Evolutionary conservation across 306 rosid species (phyloP).

Genomic region (Dalbergia oliveri): DNA sequence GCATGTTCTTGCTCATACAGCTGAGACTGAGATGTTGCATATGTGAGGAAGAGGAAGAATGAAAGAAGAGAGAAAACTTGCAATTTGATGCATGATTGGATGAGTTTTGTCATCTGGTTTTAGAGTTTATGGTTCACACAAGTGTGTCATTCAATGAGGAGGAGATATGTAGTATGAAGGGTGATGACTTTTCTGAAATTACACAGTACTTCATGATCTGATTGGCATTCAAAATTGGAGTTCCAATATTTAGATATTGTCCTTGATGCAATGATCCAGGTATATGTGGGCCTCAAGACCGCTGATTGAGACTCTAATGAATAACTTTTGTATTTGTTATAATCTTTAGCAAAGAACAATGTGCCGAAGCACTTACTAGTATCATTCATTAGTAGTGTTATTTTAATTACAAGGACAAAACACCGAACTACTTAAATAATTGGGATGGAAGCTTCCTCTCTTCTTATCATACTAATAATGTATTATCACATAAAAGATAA

Average conservation of each 20-base stretch:
- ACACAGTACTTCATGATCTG: not conserved
- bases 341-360: not conserved
- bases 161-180: not conserved
- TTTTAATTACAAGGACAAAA: not conserved
- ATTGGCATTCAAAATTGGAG: slow-evolving; percentile 45
- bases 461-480: too few relatives aligned
- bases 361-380: not conserved
- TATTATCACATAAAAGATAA: too few relatives aligned
- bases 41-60: slow-evolving; percentile 39
- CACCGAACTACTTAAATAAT: not conserved
- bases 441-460: too few relatives aligned
- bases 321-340: not conserved
- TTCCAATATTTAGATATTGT: not conserved
- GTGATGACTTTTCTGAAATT: not conserved
- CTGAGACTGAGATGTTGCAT: slow-evolving; percentile 50
- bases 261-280: not conserved
- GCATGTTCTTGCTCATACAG: slow-evolving; percentile 54
- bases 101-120: slow-evolving; percentile 47
- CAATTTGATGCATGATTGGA: slow-evolving; percentile 3
- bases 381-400: not conserved
- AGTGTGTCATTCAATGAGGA: slow-evolving; percentile 22
- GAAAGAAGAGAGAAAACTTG: slow-evolving; percentile 33
- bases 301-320: not conserved
- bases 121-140: slow-evolving; percentile 8
- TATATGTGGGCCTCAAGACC: slow-evolving; percentile 9